Conservation (phyloP, 345 rosid genomes). For the Gossypium longicalyx region DNA sequence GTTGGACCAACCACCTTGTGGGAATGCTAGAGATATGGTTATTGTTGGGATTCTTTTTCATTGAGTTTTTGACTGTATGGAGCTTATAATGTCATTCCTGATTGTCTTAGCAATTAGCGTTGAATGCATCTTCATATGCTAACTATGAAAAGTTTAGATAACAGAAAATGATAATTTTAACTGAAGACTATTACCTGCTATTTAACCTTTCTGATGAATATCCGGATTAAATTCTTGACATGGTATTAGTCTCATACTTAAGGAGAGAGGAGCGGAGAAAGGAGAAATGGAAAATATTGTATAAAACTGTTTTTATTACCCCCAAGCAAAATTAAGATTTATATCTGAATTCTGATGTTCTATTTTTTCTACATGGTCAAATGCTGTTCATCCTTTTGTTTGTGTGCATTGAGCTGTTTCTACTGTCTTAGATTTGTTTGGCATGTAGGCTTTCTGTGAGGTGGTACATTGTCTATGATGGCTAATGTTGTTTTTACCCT, state of each 20-base stretch:
- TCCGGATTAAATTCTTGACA: neutral
- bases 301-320: neutral
- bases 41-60: neutral
- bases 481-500: neutral
- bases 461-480: neutral
- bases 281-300: neutral
- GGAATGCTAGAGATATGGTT: neutral
- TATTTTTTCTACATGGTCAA: neutral
- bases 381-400: neutral
- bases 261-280: neutral
- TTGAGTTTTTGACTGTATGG: neutral
- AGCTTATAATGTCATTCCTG: neutral
- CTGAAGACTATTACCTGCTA: neutral
- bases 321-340: neutral
- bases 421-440: slow-evolving; percentile 1
- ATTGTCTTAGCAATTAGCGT: neutral
- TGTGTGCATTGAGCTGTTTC: neutral
- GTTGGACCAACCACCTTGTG: neutral
- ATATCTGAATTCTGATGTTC: neutral
- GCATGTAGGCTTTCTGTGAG: neutral
- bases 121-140: neutral
- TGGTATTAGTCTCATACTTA: neutral
- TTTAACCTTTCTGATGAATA: neutral
- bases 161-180: neutral
- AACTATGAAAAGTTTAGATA: neutral